Percentiles rank a stretch among this genome's conserved stretches.
These are phyloP conservation scores for Cunninghamia lanceolata DNA, from an alignment of 75 land plant genomes.

Conservation along the genomic window DNA sequence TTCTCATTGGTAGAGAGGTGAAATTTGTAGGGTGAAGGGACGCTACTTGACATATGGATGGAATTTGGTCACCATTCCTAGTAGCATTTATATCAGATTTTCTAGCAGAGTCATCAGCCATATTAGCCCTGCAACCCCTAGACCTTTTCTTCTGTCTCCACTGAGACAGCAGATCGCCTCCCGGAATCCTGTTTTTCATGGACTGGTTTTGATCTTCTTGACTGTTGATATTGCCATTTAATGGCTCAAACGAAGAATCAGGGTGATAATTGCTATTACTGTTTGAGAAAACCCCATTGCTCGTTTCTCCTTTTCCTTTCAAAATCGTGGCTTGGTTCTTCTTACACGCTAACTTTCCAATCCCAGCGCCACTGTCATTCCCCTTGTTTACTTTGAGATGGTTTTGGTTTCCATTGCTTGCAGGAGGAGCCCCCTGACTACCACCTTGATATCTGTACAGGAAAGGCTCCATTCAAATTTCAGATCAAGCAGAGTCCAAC, in stretches of 20 bases:
- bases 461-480: not conserved
- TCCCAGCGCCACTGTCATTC: not conserved
- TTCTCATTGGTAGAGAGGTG: not conserved
- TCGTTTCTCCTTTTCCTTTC: constrained; percentile 9
- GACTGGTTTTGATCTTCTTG: not conserved
- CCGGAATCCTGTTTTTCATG: not conserved
- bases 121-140: constrained; percentile 5
- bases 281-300: constrained; percentile 1
- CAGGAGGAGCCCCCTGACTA: not conserved
- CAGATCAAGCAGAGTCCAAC: not conserved
- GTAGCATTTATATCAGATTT: not conserved
- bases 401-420: not conserved
- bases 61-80: not conserved
- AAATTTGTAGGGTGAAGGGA: not conserved
- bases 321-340: not conserved
- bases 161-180: constrained; percentile 8
- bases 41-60: not conserved
- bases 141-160: constrained; percentile 16
- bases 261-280: not conserved
- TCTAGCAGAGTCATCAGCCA: constrained; percentile 1
- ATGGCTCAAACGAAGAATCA: not conserved
- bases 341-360: not conserved
- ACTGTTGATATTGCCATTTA: not conserved
- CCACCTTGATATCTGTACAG: constrained; percentile 5
- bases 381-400: not conserved